Evolutionary conservation across 805 yeast genomes (phyloP).

Genomic region (Candida dajiaensis): DNA sequence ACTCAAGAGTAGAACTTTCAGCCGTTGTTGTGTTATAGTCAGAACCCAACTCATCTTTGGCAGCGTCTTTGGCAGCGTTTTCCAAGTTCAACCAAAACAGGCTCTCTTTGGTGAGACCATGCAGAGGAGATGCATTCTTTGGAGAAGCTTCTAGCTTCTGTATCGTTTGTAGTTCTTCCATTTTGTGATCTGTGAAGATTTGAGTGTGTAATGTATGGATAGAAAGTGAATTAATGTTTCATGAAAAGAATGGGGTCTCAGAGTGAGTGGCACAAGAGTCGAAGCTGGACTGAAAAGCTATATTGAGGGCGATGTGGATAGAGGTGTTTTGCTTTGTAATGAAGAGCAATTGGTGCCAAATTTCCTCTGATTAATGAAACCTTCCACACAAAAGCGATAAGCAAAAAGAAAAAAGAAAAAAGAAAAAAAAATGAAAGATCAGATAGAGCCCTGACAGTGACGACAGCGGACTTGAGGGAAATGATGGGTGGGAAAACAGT

Average conservation of each 20-base stretch:
- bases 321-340: not conserved
- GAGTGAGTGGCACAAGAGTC: not conserved
- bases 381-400: not conserved
- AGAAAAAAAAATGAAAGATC: not conserved
- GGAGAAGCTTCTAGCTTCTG: not conserved
- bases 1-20: slow-evolving; percentile 3
- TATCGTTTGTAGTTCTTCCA: not conserved
- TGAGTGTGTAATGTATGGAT: not conserved
- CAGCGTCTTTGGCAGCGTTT: no score
- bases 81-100: slow-evolving; percentile 6
- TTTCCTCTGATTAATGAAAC: not conserved
- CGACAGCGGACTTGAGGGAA: not conserved
- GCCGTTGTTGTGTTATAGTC: slow-evolving; percentile 1
- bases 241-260: not conserved
- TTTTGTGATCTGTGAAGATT: not conserved
- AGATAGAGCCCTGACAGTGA: not conserved
- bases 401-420: not conserved
- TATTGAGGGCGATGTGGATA: not conserved
- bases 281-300: not conserved
- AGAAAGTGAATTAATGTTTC: not conserved
- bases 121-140: not conserved
- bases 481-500: not conserved
- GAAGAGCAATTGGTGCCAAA: not conserved
- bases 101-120: slow-evolving; percentile 5
- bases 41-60: not conserved